Evolutionary conservation across 2,329 filamentous ascomycete genomes (phyloP).

Genomic region (Akanthomyces uredinophilus): DNA sequence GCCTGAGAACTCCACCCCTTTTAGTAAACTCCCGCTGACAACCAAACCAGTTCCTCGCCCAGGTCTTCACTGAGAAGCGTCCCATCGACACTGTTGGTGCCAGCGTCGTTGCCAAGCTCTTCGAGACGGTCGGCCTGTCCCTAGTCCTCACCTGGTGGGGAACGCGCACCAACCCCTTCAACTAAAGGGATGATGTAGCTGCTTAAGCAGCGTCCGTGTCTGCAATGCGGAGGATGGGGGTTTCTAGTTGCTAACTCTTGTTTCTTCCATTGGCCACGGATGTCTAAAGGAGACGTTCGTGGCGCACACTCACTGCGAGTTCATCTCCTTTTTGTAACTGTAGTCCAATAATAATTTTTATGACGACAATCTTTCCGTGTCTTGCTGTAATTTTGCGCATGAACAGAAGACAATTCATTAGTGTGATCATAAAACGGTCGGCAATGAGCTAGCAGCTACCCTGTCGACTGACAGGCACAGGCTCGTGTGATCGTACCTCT

Average conservation of each 20-base stretch:
- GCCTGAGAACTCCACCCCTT: too few relatives aligned
- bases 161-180: slow-evolving; percentile 87
- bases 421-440: too few relatives aligned
- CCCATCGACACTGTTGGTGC: slow-evolving; percentile 86
- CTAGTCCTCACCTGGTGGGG: slow-evolving; percentile 97
- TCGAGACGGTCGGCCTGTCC: slow-evolving; percentile 89
- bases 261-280: not conserved
- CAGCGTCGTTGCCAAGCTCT: slow-evolving; percentile 73
- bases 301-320: slow-evolving; percentile 1
- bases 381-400: not conserved
- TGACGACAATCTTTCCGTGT: not conserved
- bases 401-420: not conserved
- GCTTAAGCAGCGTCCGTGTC: slow-evolving; percentile 3
- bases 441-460: too few relatives aligned
- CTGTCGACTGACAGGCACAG: too few relatives aligned
- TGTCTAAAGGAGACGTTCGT: not conserved
- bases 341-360: slow-evolving; percentile 12
- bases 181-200: slow-evolving; percentile 44
- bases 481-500: too few relatives aligned
- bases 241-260: not conserved
- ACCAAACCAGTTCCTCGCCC: slow-evolving; percentile 65
- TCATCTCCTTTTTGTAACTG: slow-evolving; percentile 10
- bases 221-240: slow-evolving; percentile 1
- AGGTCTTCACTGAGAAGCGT: slow-evolving; percentile 86
- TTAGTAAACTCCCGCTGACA: slow-evolving; percentile 15